A percentile compares a stretch with the other conserved stretches of the same genome.
These are phyloP conservation scores for Trichosporon coremiiforme DNA, from an alignment of 1,284 basidiomycete species.

Conservation along the genomic window DNA sequence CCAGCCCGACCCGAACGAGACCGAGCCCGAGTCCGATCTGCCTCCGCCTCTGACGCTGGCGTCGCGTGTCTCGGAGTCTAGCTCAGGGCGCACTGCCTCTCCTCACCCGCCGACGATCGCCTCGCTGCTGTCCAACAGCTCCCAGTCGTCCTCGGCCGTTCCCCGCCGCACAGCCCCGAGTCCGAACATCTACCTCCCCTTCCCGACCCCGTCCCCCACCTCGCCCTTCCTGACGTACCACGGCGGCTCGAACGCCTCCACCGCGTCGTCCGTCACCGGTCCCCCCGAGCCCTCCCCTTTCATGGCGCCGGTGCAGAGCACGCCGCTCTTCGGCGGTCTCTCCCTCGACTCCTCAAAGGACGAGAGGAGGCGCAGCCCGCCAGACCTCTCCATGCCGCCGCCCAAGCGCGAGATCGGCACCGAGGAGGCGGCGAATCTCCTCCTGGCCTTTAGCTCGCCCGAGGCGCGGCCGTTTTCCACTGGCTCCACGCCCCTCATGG, in stretches of 20 bases:
- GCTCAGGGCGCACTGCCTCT: conserved; percentile 57
- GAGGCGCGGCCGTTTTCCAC: conserved; percentile 41
- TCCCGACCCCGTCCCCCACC: conserved; percentile 53
- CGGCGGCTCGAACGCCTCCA: conserved; percentile 21
- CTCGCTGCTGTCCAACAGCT: conserved; percentile 24
- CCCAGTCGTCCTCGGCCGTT: conserved; percentile 22
- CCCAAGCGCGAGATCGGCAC: conserved; percentile 35
- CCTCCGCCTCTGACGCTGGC: conserved; percentile 45
- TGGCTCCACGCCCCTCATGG: conserved; percentile 37
- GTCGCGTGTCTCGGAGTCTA: conserved; percentile 60
- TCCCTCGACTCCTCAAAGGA: conserved; percentile 32
- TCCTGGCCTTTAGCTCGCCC: conserved; percentile 51
- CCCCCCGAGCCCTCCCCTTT: conserved; percentile 49
- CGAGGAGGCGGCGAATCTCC: conserved; percentile 52
- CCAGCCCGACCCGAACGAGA: conserved; percentile 46
- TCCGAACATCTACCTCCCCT: conserved; percentile 52
- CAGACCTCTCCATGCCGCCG: conserved; percentile 24
- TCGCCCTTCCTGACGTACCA: conserved; percentile 50
- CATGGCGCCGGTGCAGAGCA: conserved; percentile 47
- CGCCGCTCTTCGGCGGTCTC: conserved; percentile 47
- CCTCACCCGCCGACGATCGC: conserved; percentile 28
- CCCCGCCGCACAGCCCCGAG: conserved; percentile 38
- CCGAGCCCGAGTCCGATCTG: conserved; percentile 44
- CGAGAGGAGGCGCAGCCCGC: conserved; percentile 30
- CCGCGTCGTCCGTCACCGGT: conserved; percentile 26